Evolutionary conservation across 306 rosid species (phyloP), one percentile per base, ranked within the genome.

Genomic region (Cucumis cinereus): DNA sequence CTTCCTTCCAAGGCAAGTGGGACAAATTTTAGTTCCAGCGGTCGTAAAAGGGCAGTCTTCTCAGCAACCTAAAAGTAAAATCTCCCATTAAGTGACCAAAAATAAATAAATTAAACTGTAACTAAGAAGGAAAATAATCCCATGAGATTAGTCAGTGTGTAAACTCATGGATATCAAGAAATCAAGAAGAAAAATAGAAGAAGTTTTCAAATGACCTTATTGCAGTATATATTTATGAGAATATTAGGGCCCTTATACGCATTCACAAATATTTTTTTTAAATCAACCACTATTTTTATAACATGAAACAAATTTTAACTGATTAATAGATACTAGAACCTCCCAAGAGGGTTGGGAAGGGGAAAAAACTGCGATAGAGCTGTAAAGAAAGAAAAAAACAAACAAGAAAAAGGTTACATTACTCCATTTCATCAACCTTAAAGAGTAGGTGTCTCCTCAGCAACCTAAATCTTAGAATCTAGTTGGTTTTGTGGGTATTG

Each of bases 1-100:
- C 92, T 85, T 78, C 88, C 97, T 86, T 93, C 98, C 81, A 93
- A 83, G 75, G 98, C 93, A 73, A 90, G 80, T 43, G 98, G 98
- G 81, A 93, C 98, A 84, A 90, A 88, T 81, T 93, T 83, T 84
- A 93, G 83, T 82, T 93, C 98, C 76, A 83, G 80, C n/a, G 98
- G 98, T 36, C 98, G 88, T 81, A 93, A 86, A 81, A 90, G 89
- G 79, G 90, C 68, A 0, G 97, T 93, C 88, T 91, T 93, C 87
- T 88, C 97, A 78, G 97, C 94, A 76, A 93, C 96, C 98, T 93
- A 85, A 81, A 89, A 77, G 70, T 41, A 80, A 28, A 80, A 59
- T 73, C 63, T 53, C 47, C 64, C 28, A 71, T 30, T 24, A 47
- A 67, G 58, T 36, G 19, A 45, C 61, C 57, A n/a, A 40, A 67